Base-by-base conservation (phyloP, 2,329 filamentous ascomycete species). In the Botryotinia globosa region DNA sequence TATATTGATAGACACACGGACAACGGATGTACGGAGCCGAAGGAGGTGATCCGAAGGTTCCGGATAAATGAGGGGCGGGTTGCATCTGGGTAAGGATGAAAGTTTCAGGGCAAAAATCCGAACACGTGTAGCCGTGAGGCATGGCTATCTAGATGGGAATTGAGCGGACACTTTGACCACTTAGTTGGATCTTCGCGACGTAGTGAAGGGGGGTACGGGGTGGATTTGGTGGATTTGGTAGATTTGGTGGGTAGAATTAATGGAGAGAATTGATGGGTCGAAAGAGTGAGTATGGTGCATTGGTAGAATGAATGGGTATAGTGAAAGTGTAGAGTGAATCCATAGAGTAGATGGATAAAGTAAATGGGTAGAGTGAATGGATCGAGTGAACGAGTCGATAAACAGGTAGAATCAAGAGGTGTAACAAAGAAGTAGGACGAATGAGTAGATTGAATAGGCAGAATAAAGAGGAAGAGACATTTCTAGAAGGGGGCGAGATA, bases 1-100 rank as follows among this genome's bases (percentile, higher is more conserved):
- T 5, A 6, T 5, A 51, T n/a, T 51, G 25, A n/a, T n/a, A n/a
- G 25, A 4, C 1, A n/a, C 4, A 51, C 4, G 0, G 4, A 14
- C 25, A 51, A n/a, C 10, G 4, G 25, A 14, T 51, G 3, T n/a
- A 51, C n/a, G 25, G 25, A 51, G 48, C 25, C 25, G 20, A 14
- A 51, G 48, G 48, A 51, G 10, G 10, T 4, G 25, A n/a, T 4
- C 48, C 48, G 48, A n/a, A n/a, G 48, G 3, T 51, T 51, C 48
- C 25, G 48, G 25, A 14, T 6, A n/a, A 6, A n/a, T 51, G 48
- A 51, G 22, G 10, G 48, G 48, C 48, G 22, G 4, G 48, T 51
- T 14, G 12, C 48, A 14, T 51, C 10, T 51, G 10, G 25, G 48
- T 51, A 51, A 6, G 48, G 48, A 51, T 51, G 2, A 14, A 51